Base-by-base conservation (phyloP, 768 basidiomycete species). In the Boletus rubropictus region DNA sequence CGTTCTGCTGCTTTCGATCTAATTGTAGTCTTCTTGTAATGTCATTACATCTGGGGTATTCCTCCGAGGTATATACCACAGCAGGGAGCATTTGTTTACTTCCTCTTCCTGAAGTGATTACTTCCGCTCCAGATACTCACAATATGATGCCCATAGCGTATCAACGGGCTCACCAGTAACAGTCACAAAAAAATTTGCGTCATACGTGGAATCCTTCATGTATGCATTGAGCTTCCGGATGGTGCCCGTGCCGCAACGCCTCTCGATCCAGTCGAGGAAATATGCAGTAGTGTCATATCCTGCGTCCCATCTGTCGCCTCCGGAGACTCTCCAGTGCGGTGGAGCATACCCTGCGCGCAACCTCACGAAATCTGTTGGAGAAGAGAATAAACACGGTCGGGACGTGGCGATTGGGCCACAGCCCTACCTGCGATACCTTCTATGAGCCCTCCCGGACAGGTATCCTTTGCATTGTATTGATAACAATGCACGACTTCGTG, bases 401-500 rank as follows among this genome's bases (percentile, higher is more conserved):
- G 34, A 49, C 25, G 31, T 17, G 17, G 42, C 18, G 39, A 27
- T 44, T 34, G 15, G 15, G 35, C 33, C 24, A n/a, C 14, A n/a
- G 10, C 51, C 70, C 35, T 49, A 84, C 86, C 86, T 62, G 87
- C 88, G 22, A 91, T 73, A 17, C 88, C 88, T 59, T 91, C 88
- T 51, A 87, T 79, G 39, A 91, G 67, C 2, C 88, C 88, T 2
- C 77, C 75, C 0, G 85, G 84, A 53, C 77, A 82, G 35, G 74
- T 76, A 21, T 71, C 80, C 20, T 68, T 58, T 1, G 74, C 84
- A 55, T 86, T 74, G 64, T 80, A 77, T 58, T 89, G 88, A 60
- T 74, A 89, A 58, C 84, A 89, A 53, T 90, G 88, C 6, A 87
- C 86, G 59, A 84, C 74, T 65, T 90, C 86, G 60, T 86, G 87